Conservation (phyloP, 2,329 filamentous ascomycete genomes). For the Hypomyces rosellus region DNA sequence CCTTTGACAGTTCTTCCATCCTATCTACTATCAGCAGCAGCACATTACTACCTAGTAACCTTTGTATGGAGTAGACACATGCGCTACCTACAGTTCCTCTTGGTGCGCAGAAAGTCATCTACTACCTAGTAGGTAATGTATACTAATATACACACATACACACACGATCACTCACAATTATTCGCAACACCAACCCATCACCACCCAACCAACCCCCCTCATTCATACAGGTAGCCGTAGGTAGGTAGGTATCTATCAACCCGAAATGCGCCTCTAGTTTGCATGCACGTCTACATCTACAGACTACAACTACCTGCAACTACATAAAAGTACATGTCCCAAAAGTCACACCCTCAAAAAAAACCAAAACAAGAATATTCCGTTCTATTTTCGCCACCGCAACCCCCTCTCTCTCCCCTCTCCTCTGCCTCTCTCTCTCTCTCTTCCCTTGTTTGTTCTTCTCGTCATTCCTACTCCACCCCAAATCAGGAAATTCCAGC, state of each 20-base stretch:
- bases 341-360: too few relatives aligned
- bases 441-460: too few relatives aligned
- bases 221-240: not conserved
- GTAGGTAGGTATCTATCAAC: not conserved
- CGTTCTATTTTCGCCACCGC: not conserved
- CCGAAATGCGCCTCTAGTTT: not conserved
- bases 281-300: too few relatives aligned
- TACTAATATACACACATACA: too few relatives aligned
- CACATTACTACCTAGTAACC: too few relatives aligned
- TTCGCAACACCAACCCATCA: not conserved
- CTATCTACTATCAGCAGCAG: not conserved
- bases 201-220: not conserved
- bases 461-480: constrained; percentile 1
- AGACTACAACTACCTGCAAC: too few relatives aligned
- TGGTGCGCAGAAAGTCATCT: too few relatives aligned
- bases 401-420: not conserved
- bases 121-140: too few relatives aligned
- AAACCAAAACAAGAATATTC: not conserved
- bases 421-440: not conserved
- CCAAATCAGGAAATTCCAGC: constrained; percentile 12
- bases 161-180: not conserved
- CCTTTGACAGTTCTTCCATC: not conserved
- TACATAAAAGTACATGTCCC: too few relatives aligned
- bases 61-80: too few relatives aligned
- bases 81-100: not conserved